These are phyloP conservation scores for Thymus quinquecostatus DNA, from an alignment of 257 asterid species.

Conservation along the genomic window DNA sequence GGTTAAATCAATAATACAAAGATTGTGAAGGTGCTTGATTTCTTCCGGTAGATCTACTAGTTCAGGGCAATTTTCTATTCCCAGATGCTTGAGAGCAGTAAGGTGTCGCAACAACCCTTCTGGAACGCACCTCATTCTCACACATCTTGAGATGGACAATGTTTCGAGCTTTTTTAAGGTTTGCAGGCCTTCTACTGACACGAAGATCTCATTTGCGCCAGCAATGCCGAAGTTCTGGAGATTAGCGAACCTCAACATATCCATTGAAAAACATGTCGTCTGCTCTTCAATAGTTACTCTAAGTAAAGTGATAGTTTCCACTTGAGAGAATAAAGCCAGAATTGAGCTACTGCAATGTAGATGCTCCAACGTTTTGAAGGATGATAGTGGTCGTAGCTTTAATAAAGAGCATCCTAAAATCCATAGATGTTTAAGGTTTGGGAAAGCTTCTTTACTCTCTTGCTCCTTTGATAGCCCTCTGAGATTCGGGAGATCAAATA, in stretches of 20 bases:
- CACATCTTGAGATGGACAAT: not conserved
- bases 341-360: not conserved
- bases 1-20: not conserved
- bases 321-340: constrained; percentile 13
- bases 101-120: not conserved
- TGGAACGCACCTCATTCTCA: not conserved
- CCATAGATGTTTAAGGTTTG: constrained; percentile 2
- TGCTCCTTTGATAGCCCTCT: constrained; percentile 26
- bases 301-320: not conserved
- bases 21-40: constrained; percentile 13
- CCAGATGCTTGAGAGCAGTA: not conserved
- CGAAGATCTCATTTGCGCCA: not conserved
- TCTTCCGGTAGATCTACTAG: constrained; percentile 14
- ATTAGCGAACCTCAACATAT: constrained; percentile 10
- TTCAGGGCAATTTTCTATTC: not conserved
- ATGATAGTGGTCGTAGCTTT: constrained; percentile 5
- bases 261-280: not conserved
- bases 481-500: not conserved
- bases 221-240: not conserved
- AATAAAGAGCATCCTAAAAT: not conserved
- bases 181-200: not conserved
- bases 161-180: not conserved
- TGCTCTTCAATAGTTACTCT: constrained; percentile 2
- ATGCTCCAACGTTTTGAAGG: not conserved
- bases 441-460: constrained; percentile 12